Conservation (phyloP, 345 rosid genomes). For the Melaleuca quinquenervia region DNA sequence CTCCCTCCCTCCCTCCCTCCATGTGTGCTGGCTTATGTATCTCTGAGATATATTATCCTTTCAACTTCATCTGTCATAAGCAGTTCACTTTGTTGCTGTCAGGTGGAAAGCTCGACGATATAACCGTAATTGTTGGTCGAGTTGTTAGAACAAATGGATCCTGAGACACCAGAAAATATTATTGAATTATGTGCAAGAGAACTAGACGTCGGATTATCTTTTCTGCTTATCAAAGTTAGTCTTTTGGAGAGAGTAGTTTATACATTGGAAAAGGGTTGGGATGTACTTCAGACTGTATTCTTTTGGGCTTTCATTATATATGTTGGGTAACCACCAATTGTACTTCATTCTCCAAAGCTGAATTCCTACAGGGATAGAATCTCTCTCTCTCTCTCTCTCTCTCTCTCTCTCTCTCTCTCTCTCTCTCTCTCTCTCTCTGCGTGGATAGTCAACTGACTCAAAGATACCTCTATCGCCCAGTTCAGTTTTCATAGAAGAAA, state of each 20-base stretch:
- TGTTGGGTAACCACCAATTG: not conserved
- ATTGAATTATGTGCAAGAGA: not conserved
- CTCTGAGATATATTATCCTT: not conserved
- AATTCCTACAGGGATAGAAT: not conserved
- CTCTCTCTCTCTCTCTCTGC: too few relatives aligned
- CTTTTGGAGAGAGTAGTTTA: not conserved
- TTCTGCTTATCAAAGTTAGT: not conserved
- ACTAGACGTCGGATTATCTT: not conserved
- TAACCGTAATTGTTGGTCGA: slow-evolving; percentile 66
- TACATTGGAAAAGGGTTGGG: not conserved
- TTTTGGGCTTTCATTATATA: not conserved
- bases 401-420: too few relatives aligned
- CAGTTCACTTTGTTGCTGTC: slow-evolving; percentile 2
- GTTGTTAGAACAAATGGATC: slow-evolving; percentile 18
- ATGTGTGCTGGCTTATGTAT: not conserved
- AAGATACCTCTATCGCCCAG: not conserved
- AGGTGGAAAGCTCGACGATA: slow-evolving; percentile 91
- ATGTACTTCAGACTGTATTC: not conserved
- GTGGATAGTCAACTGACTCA: not conserved
- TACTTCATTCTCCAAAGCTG: not conserved
- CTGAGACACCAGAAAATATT: not conserved
- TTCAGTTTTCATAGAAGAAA: not conserved
- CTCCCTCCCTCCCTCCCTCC: not conserved
- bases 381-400: too few relatives aligned
- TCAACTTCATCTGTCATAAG: not conserved